Evolutionary conservation across 2,329 filamentous ascomycete genomes (phyloP).

Genomic region (Cladosporium sp.): DNA sequence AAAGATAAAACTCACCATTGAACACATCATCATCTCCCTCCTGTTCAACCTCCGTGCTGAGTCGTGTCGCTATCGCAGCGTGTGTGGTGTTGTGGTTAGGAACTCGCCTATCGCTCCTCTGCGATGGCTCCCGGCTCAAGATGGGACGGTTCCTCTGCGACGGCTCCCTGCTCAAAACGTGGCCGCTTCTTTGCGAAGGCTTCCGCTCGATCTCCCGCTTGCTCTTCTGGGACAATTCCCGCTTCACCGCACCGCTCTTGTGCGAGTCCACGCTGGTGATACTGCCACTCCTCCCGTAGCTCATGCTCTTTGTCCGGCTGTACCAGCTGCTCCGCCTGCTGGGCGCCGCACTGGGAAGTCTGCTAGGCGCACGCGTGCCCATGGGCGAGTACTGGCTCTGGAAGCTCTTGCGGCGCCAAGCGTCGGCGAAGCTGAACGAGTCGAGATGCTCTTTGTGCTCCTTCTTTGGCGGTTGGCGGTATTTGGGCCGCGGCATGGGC

Average conservation of each 20-base stretch:
- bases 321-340: constrained; percentile 35
- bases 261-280: constrained; percentile 19
- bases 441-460: constrained; percentile 55
- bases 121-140: constrained; percentile 4
- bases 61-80: constrained; percentile 31
- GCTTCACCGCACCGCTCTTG: constrained; percentile 11
- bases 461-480: constrained; percentile 51
- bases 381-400: constrained; percentile 52
- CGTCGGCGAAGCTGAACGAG: constrained; percentile 49
- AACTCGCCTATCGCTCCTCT: background rate
- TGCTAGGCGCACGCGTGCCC: constrained; percentile 50
- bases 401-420: constrained; percentile 50
- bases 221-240: constrained; percentile 11
- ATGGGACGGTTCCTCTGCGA: constrained; percentile 2
- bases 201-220: background rate
- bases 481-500: constrained; percentile 54
- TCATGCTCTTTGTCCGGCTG: constrained; percentile 23
- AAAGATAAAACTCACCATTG: constrained; percentile 42
- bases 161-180: background rate
- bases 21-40: constrained; percentile 50
- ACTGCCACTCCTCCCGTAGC: constrained; percentile 14
- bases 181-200: constrained; percentile 14
- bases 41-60: constrained; percentile 43
- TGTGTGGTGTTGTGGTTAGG: constrained; percentile 2
- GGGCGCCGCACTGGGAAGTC: constrained; percentile 18